phyloP scores from a whole-genome alignment of 305 asterid genomes.

The Fraxinus greggii region DNA sequence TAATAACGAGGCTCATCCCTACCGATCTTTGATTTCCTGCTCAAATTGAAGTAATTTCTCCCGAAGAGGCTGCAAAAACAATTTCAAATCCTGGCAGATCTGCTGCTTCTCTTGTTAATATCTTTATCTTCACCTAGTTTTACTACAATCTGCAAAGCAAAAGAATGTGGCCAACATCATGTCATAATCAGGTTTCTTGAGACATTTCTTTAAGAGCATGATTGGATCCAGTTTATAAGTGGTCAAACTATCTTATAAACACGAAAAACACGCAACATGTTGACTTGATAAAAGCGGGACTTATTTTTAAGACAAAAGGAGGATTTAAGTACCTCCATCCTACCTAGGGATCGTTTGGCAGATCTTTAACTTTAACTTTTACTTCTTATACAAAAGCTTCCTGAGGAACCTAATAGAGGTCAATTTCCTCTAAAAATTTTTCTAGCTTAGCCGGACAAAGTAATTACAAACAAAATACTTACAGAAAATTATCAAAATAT shows the following conservation, averaged over 20 bases:
- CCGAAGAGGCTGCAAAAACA: conserved; percentile 62
- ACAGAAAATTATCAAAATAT: no score
- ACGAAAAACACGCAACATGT: neutral
- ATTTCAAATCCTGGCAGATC: conserved; percentile 49
- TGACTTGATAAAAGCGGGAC: no score
- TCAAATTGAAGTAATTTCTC: conserved; percentile 64
- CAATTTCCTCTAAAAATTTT: neutral
- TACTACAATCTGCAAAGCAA: conserved; percentile 52
- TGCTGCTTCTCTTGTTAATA: conserved; percentile 56
- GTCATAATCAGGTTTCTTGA: neutral
- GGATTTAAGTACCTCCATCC: no score
- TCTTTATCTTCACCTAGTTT: conserved; percentile 66
- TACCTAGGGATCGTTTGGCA: no score
- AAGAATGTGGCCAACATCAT: neutral
- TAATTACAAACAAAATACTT: no score
- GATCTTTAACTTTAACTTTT: no score
- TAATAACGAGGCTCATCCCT: conserved; percentile 8
- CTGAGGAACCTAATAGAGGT: neutral
- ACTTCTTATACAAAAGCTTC: neutral
- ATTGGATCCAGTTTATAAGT: neutral
- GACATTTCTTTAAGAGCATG: neutral
- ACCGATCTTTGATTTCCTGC: conserved; percentile 73
- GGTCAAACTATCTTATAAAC: neutral
- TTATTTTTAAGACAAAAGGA: no score
- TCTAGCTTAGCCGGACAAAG: neutral